A percentile compares a stretch with the other conserved stretches of the same genome.
Conservation (phyloP, 139 green algal genomes). For the Chlorella ohadii region DNA sequence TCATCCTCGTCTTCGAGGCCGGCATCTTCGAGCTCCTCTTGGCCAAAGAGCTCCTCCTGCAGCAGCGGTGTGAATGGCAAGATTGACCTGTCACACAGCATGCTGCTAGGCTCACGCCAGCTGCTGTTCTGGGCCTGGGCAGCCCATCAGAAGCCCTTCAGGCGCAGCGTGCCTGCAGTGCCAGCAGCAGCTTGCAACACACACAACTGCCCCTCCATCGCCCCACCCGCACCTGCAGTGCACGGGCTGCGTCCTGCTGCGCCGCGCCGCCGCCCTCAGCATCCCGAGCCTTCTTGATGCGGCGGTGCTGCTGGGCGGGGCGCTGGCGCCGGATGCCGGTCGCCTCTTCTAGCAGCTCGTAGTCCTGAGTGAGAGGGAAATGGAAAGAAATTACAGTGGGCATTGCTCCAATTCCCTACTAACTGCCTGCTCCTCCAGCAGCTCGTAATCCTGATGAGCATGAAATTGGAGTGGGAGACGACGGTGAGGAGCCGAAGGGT, state of each 20-base stretch:
- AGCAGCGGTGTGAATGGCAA: conserved; percentile 62
- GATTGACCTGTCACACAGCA: too few relatives aligned
- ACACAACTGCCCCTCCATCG: not conserved
- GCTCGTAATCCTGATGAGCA: conserved; percentile 80
- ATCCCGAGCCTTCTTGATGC: conserved; percentile 72
- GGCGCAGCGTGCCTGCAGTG: too few relatives aligned
- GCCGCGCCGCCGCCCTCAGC: not conserved
- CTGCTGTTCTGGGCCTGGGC: too few relatives aligned
- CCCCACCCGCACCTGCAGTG: conserved; percentile 19
- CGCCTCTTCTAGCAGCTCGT: conserved; percentile 89
- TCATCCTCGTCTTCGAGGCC: conserved; percentile 81
- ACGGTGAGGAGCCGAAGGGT: too few relatives aligned
- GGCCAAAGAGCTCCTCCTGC: conserved; percentile 80
- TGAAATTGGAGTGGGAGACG: too few relatives aligned
- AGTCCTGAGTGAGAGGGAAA: conserved; percentile 68
- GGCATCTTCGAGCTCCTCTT: conserved; percentile 56
- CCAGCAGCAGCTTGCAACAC: not conserved
- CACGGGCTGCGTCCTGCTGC: conserved; percentile 15
- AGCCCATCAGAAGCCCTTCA: too few relatives aligned
- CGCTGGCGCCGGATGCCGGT: conserved; percentile 53
- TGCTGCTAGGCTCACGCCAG: too few relatives aligned
- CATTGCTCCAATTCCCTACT: too few relatives aligned
- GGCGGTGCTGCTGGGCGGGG: conserved; percentile 58
- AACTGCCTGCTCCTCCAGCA: too few relatives aligned
- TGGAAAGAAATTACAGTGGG: too few relatives aligned